A percentile compares a stretch with the other conserved stretches of the same genome.
phyloP scores from a whole-genome alignment of 108 stramenopile genomes.

The Seminavis robusta region DNA sequence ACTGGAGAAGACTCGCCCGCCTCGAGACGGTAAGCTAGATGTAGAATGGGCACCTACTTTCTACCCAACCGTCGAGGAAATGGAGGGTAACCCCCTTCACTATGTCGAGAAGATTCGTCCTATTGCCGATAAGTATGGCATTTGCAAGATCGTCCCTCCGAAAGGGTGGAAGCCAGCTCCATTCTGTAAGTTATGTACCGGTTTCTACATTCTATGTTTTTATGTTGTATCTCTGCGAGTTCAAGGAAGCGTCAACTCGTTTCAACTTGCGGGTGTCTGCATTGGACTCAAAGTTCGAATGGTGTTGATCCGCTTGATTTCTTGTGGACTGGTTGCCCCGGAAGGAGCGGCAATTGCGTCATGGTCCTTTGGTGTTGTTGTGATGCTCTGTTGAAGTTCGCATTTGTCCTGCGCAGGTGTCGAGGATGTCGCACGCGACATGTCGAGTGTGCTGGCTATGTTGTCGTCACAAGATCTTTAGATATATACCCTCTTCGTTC shows the following conservation, averaged over 20 bases:
- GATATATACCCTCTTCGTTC: constrained; percentile 7
- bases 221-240: no score
- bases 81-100: constrained; percentile 75
- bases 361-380: no score
- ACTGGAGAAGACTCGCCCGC: constrained; percentile 29
- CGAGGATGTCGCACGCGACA: neutral
- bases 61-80: constrained; percentile 83
- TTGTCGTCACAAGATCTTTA: no score
- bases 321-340: no score
- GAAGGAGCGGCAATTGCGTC: neutral
- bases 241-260: no score
- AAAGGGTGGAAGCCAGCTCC: constrained; percentile 81
- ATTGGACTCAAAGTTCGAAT: no score
- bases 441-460: neutral
- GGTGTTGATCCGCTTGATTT: no score
- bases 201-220: no score
- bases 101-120: constrained; percentile 88
- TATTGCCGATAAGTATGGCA: constrained; percentile 88
- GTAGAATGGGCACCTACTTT: constrained; percentile 75
- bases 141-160: constrained; percentile 97
- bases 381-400: no score
- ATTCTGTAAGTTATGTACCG: constrained; percentile 31
- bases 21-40: constrained; percentile 24
- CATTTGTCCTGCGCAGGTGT: neutral
- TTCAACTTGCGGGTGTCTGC: no score